These are phyloP conservation scores for Linnemannia elongata DNA, from an alignment of 192 early-diverging fungal species.

Conservation along the genomic window DNA sequence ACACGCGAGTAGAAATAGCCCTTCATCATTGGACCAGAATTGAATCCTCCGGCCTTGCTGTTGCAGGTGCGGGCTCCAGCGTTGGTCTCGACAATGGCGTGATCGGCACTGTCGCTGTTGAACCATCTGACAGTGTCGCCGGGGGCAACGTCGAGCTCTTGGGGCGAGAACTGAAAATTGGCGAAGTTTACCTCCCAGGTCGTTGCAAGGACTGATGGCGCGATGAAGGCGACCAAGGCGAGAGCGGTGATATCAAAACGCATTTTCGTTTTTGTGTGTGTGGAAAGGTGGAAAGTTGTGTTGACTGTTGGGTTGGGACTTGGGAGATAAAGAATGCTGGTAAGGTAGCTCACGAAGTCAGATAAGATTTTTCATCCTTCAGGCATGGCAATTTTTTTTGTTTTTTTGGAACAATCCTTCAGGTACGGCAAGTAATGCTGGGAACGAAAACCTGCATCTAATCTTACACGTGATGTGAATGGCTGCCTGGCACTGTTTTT, in stretches of 20 bases:
- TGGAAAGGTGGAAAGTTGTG: background rate
- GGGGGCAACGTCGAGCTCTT: slow-evolving; percentile 16
- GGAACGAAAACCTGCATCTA: too few species aligned
- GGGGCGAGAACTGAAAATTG: slow-evolving; percentile 22
- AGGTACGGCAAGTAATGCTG: too few species aligned
- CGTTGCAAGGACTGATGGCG: slow-evolving; percentile 28
- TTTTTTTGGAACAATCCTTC: too few species aligned
- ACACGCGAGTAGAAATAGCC: slow-evolving; percentile 24
- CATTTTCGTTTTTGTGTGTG: slow-evolving; percentile 11
- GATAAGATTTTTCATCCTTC: too few species aligned
- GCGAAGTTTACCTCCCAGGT: slow-evolving; percentile 34
- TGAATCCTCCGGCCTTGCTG: slow-evolving; percentile 42
- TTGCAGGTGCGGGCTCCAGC: slow-evolving; percentile 26
- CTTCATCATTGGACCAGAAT: slow-evolving; percentile 31
- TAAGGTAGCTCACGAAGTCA: background rate
- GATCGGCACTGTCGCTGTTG: slow-evolving; percentile 28
- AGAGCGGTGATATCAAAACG: slow-evolving; percentile 21
- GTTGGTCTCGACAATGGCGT: slow-evolving; percentile 43
- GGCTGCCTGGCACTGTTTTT: background rate
- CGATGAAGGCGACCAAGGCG: slow-evolving; percentile 3
- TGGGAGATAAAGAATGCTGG: background rate
- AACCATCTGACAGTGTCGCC: slow-evolving; percentile 51
- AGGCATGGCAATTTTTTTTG: too few species aligned
- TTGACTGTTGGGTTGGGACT: background rate
- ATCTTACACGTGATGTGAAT: too few species aligned